phyloP scores from a whole-genome alignment of 2,329 filamentous ascomycete species.

The Colletotrichum sp. region DNA sequence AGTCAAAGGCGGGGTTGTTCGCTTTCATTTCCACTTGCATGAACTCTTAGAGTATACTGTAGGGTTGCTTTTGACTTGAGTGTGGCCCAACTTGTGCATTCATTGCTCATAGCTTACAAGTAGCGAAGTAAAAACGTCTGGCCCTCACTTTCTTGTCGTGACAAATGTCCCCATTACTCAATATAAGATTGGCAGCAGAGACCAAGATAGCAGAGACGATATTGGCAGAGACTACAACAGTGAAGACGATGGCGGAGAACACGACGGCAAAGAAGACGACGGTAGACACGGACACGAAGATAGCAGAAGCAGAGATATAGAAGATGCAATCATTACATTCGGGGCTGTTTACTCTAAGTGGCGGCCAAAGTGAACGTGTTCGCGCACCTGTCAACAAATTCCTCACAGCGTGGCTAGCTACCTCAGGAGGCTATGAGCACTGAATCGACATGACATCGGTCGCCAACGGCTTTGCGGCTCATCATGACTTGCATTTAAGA shows the following conservation, averaged over 20 bases:
- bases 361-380: background rate
- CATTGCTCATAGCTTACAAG: background rate
- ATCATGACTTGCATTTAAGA: background rate
- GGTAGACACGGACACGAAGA: background rate
- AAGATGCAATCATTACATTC: background rate
- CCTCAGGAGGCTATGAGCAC: background rate
- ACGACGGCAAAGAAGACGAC: background rate
- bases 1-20: background rate
- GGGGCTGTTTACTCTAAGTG: accelerated
- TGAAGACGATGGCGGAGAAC: too few relatives aligned
- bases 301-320: background rate
- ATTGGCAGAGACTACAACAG: background rate
- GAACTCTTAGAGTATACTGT: background rate
- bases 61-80: too few relatives aligned
- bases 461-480: background rate
- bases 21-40: background rate
- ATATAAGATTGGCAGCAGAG: background rate
- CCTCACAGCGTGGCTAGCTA: background rate
- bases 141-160: background rate
- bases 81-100: too few relatives aligned
- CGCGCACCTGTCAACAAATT: background rate
- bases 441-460: background rate
- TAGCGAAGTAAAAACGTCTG: background rate
- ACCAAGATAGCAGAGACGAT: background rate
- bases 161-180: accelerated